Evolutionary conservation across 2,329 filamentous ascomycete genomes (phyloP), one percentile per base, ranked within the genome.

Genomic region (Epichloe hybrida): DNA sequence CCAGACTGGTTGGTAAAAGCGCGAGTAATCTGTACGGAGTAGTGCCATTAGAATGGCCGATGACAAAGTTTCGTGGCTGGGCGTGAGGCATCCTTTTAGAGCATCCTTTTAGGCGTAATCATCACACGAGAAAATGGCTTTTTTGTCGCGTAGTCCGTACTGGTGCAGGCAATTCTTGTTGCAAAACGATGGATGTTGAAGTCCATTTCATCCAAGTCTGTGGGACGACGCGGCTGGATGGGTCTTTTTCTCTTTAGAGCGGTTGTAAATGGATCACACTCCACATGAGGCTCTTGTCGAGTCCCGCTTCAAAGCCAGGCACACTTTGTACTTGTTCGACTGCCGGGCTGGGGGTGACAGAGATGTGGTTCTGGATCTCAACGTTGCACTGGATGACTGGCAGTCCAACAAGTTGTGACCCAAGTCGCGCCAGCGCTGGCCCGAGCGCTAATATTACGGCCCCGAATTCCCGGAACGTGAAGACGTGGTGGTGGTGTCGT

Each of bases 231-330:
- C 49, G 55, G 53, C 48, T 43, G 43, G 43, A 52, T 54, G 48
- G 49, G 47, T 46, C 46, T 37, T 27, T 41, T 35, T 34, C 11
- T 13, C 36, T 13, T 41, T 9, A 31, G 44, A 41, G 44, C 54
- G 48, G 52, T 52, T 54, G 53, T 35, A 46, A 53, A 52, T 55
- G 55, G 53, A 52, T 50, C 55, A 35, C 53, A 41, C 53, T 55
- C 55, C 55, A 56, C 55, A 52, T 56, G 55, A 56, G 55, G 53
- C 55, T 56, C 55, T 56, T 52, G 51, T 51, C 23, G 47, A 53
- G 53, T 50, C 53, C 53, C 53, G 53, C 51, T 48, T 53, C 34
- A 35, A 45, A 34, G 49, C 47, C 52, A 54, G 52, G 52, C 39
- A 54, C 52, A 27, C 6, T 27, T 7, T 20, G 2, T 6, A 43